These are phyloP conservation scores for Colletotrichum tabaci DNA, from an alignment of 2,329 filamentous ascomycete genomes.

Conservation along the genomic window DNA sequence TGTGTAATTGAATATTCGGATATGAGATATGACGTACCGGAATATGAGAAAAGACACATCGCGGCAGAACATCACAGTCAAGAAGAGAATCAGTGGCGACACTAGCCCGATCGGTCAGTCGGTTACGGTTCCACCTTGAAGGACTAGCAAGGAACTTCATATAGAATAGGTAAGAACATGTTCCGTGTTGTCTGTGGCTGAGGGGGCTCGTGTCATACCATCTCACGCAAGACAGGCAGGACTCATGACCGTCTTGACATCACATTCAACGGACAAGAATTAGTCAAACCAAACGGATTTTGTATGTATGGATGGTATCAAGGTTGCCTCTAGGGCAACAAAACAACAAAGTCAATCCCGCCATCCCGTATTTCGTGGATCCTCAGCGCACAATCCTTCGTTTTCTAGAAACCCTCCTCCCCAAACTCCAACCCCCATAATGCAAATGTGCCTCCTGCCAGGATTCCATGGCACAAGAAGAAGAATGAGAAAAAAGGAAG, in stretches of 20 bases:
- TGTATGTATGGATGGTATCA: conserved; percentile 25
- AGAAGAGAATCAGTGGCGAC: neutral
- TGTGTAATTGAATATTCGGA: too few relatives aligned
- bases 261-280: neutral
- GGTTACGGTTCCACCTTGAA: neutral
- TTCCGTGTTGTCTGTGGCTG: neutral
- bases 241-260: neutral
- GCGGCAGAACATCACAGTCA: conserved; percentile 13
- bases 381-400: too few relatives aligned
- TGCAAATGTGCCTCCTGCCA: conserved; percentile 17
- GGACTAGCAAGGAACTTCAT: neutral
- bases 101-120: too few relatives aligned
- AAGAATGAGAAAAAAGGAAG: neutral
- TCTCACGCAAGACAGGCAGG: neutral
- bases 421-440: conserved; percentile 12
- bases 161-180: too few relatives aligned
- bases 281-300: neutral
- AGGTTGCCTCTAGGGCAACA: conserved; percentile 9
- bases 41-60: conserved; percentile 30
- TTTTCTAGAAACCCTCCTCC: conserved; percentile 11
- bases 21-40: neutral
- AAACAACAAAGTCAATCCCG: conserved; percentile 17
- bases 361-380: neutral
- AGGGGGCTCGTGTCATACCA: neutral
- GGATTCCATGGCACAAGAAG: neutral